Evolutionary conservation across 2,329 filamentous ascomycete species (phyloP).

Genomic region (Trichoderma atrobrunneum): DNA sequence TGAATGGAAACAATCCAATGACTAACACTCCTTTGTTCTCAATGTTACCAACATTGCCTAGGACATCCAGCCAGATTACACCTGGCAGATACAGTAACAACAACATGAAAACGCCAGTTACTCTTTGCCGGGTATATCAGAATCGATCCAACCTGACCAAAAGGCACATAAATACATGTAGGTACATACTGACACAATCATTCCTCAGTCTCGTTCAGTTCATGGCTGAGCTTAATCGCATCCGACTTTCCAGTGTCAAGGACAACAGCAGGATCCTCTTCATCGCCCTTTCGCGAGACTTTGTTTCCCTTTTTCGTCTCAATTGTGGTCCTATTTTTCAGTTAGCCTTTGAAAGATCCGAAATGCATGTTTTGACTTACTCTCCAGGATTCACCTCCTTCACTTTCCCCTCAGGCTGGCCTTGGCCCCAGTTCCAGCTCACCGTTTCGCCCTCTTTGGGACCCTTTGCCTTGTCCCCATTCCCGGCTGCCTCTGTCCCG

Average conservation of each 20-base stretch:
- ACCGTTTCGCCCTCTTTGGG: conserved; percentile 42
- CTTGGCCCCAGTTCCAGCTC: conserved; percentile 47
- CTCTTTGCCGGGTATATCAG: neutral
- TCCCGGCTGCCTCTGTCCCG: neutral
- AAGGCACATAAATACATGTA: neutral
- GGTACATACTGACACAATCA: neutral
- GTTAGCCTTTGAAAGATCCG: neutral
- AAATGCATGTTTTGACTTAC: conserved; percentile 28
- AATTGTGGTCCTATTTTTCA: conserved; percentile 33
- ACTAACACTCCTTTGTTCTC: neutral
- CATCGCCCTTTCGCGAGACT: conserved; percentile 39
- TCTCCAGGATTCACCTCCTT: conserved; percentile 43
- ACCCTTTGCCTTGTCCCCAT: conserved; percentile 26
- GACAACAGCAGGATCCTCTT: conserved; percentile 43
- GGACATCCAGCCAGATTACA: neutral
- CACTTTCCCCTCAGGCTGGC: conserved; percentile 43
- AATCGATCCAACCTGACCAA: neutral
- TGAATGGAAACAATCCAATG: neutral
- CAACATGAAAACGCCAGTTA: neutral
- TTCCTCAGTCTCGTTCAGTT: conserved; percentile 32
- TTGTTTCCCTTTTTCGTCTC: conserved; percentile 42
- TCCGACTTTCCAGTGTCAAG: conserved; percentile 43
- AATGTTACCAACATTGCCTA: neutral
- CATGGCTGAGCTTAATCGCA: conserved; percentile 41
- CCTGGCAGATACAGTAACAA: neutral